Conservation (phyloP, 371 early-diverging fungal genomes). For the Mortierella sp. region DNA sequence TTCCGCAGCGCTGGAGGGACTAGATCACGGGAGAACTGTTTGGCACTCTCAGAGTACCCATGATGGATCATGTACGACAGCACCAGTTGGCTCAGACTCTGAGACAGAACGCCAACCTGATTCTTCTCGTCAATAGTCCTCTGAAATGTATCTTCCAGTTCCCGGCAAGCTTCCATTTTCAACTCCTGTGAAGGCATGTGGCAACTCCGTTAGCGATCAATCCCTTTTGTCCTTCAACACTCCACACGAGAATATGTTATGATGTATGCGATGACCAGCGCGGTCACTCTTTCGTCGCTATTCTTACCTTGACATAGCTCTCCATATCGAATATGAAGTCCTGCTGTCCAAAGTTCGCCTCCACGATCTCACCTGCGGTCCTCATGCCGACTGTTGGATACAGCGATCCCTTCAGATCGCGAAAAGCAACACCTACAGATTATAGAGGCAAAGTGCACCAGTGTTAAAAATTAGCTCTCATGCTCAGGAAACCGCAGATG, state of each 20-base stretch:
- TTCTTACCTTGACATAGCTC: slow-evolving; percentile 73
- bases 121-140: slow-evolving; percentile 15
- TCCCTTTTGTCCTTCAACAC: no score
- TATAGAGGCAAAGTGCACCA: neutral
- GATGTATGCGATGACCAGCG: no score
- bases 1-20: slow-evolving; percentile 7
- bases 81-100: slow-evolving; percentile 68
- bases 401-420: slow-evolving; percentile 63
- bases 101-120: slow-evolving; percentile 22
- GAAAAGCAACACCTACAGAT: slow-evolving; percentile 62
- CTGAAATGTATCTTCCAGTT: slow-evolving; percentile 47
- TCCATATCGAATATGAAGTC: slow-evolving; percentile 91
- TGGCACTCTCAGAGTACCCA: slow-evolving; percentile 80
- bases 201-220: no score
- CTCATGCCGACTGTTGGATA: slow-evolving; percentile 93
- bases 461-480: neutral
- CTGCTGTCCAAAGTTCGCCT: slow-evolving; percentile 91
- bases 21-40: slow-evolving; percentile 66
- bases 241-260: no score
- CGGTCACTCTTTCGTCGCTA: neutral
- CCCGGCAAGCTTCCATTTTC: slow-evolving; percentile 60
- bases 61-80: slow-evolving; percentile 81
- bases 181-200: slow-evolving; percentile 62
- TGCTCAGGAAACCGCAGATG: neutral
- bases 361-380: slow-evolving; percentile 87